These are phyloP conservation scores for Malus hybrid DNA, from an alignment of 331 rosid species.

Conservation along the genomic window DNA sequence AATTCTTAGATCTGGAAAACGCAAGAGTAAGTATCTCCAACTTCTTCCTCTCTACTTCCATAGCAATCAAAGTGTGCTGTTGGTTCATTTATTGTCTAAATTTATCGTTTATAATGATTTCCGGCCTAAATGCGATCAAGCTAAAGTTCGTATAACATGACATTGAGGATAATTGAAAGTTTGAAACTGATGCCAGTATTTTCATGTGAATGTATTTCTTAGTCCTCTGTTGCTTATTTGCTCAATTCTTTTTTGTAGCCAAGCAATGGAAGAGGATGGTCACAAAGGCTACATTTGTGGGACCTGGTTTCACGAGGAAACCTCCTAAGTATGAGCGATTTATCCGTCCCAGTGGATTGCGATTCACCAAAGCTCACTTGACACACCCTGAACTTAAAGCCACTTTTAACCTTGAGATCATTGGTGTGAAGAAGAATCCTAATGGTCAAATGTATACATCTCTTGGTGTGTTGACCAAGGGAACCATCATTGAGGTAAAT, in stretches of 20 bases:
- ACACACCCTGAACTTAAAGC: constrained; percentile 94
- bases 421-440: constrained; percentile 96
- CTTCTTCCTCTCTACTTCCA: not conserved
- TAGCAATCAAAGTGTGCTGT: not conserved
- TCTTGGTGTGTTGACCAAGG: constrained; percentile 91
- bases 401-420: constrained; percentile 88
- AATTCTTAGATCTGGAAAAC: constrained; percentile 75
- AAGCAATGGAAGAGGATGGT: constrained; percentile 98
- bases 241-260: constrained; percentile 36
- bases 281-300: constrained; percentile 93
- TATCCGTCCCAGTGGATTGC: constrained; percentile 79
- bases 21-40: constrained; percentile 52
- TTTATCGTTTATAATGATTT: not conserved
- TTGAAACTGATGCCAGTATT: not conserved
- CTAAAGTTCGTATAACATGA: not conserved
- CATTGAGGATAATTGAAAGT: not conserved
- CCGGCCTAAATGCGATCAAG: not conserved
- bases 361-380: constrained; percentile 90
- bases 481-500: constrained; percentile 86
- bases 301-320: constrained; percentile 85
- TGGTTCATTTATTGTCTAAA: not conserved
- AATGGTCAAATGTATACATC: constrained; percentile 89
- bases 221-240: not conserved
- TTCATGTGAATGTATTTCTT: not conserved
- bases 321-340: constrained; percentile 94